These are phyloP conservation scores for Calocybe indica DNA, from an alignment of 768 basidiomycete species.

Conservation along the genomic window DNA sequence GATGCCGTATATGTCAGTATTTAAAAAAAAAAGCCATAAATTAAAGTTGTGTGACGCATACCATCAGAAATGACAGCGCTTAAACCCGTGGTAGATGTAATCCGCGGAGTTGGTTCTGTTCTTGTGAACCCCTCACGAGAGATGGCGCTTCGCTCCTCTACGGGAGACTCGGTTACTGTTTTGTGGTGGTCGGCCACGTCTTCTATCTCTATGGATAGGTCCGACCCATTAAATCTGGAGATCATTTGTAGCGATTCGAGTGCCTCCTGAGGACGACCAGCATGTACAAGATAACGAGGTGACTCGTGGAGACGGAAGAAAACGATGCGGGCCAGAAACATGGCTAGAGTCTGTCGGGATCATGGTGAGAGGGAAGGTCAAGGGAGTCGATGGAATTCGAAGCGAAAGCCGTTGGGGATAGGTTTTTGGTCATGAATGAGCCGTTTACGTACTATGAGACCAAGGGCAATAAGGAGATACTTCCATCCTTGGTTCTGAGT, in stretches of 20 bases:
- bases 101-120: conserved; percentile 11
- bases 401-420: background rate
- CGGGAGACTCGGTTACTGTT: conserved; percentile 1
- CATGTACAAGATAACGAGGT: conserved; percentile 87
- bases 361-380: background rate
- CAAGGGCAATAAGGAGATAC: conserved; percentile 71
- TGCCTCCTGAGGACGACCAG: conserved; percentile 81
- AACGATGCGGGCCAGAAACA: conserved; percentile 83
- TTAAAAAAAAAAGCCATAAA: no score
- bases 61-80: conserved; percentile 23
- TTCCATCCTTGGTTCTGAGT: conserved; percentile 85
- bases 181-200: conserved; percentile 57
- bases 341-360: conserved; percentile 64
- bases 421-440: no score
- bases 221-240: conserved; percentile 77
- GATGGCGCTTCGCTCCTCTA: conserved; percentile 2
- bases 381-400: conserved; percentile 1
- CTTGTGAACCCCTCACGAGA: background rate
- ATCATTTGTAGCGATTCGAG: conserved; percentile 80
- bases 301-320: conserved; percentile 95
- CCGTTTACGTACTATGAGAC: conserved; percentile 63
- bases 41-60: no score
- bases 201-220: conserved; percentile 56
- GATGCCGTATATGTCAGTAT: no score
- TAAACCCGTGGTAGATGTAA: conserved; percentile 27